Evolutionary conservation across 306 rosid genomes (phyloP), one percentile per base, ranked within the genome.

Genomic region (Cercis canadensis): DNA sequence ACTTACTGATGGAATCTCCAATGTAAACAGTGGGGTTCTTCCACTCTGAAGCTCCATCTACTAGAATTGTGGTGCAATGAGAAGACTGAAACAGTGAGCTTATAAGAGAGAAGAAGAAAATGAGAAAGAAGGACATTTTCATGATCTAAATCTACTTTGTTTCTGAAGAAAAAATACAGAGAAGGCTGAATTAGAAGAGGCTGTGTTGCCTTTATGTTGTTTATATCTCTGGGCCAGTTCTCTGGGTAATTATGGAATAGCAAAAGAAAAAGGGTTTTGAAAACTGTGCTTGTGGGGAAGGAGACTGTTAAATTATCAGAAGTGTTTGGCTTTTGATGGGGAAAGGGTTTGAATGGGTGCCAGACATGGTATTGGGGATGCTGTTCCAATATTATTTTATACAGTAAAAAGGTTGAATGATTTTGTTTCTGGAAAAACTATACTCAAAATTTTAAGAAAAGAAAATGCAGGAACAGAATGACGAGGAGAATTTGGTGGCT

Each of bases 1-100:
- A 82, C 96, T 84, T 84, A 93, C 98, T 67, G 69, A 93, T 75
- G 62, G 96, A 82, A 29, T 93, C 98, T 74, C 98, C 97, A 12
- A 89, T 81, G 59, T 81, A 85, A 63, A 88, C 97, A 72, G 70
- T 74, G 7, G 97, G 92, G 11, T 86, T 73, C 70, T 90, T 93
- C 98, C 96, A 87, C 62, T 87, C 79, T 67, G 88, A 84, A 86
- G 86, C 80, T 71, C 98, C 98, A 76, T 93, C 90, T 9, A 93
- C 90, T 18, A 84, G 76, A 57, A 82, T 77, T 33, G 88, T 78
- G 33, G 88, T 62, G 57, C 92, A 90, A 34, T 69, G 80, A 69
- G 89, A 87, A 60, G 83, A 45, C 66, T 78, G 84, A 66, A 83
- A 69, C 59, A 90, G 74, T 36, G 74, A 58, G 39, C 76, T 52